Evolutionary conservation across 1,284 basidiomycete genomes (phyloP), one percentile per base, ranked within the genome.

Genomic region (Ceratobasidium sp.): DNA sequence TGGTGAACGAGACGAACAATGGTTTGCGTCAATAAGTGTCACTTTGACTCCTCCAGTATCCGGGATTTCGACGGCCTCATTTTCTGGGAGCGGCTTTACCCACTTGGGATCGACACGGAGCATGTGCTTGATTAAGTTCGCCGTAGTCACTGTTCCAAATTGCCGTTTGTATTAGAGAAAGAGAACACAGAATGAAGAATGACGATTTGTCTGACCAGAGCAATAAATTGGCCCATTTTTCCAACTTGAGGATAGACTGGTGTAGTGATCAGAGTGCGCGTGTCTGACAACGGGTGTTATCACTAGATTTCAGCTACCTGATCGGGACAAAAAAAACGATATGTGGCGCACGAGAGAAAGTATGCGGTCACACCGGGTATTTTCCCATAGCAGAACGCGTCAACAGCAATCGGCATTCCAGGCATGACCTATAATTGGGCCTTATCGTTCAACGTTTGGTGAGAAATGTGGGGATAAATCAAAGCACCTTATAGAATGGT

Each of bases 341-440:
- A 31, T 56, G 24, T 56, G 19, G 80, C 89, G 74, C 77, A 93
- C 94, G 92, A 95, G 77, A 98, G 84, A 78, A 97, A 95, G 82
- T 98, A 97, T 0, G 95, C 95, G 2, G 88, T 93, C 14, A 98
- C 90, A 11, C 89, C 90, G 7, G 95, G 94, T 72, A 98, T 95
- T n/a, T 87, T 85, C 1, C 96, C 96, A 81, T 97, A 99, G 60
- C 93, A 89, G 82, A 99, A 99, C 0, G 96, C 96, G 80, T 99
- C 97, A 0, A 98, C 96, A 6, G 96, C 93, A 57, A 99, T 94
- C 0, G 97, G 96, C 96, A 99, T 98, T 1, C 98, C 97, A 78
- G 95, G 93, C 77, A 99, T 84, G n/a, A 88, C 83, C 81, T 86
- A 76, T 6, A 14, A 31, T 56, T 47, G 57, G 27, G 33, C 19